Evolutionary conservation across 2,329 filamentous ascomycete species (phyloP), one percentile per base, ranked within the genome.

Genomic region (Didymella glomerata): DNA sequence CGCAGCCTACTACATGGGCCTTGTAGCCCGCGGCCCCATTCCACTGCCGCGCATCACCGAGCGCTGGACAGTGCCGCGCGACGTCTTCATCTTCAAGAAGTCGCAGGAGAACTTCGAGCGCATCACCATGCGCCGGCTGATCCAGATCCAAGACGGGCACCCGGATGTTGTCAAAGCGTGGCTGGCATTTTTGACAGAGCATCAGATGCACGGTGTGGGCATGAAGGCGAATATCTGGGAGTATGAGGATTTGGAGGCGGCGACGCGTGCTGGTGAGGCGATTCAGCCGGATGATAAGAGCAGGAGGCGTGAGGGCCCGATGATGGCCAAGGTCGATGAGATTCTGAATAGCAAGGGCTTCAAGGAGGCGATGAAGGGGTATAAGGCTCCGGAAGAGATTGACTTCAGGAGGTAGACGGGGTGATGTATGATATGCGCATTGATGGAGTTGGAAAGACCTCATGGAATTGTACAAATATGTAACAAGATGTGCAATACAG

Each of bases 181-280:
- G 95, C 81, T 99, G 58, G 93, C 92, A 0, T 98, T 96, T 75
- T 77, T 99, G 73, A 87, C 91, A 73, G 96, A 96, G 79, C 90
- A 97, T 75, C 91, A 93, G 41, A 96, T 95, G 76, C 91, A 96
- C 68, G 95, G 95, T n/a, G 89, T 98, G 40, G 95, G 95, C 70
- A 96, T 99, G 93, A 99, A 99, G 84, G 95, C 95, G 52, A 97
- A 99, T 76, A 86, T 98, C 48, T 99, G 91, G 88, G 92, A 97
- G 74, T 93, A 92, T 78, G 88, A 90, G 71, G 85, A 85, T 57
- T 75, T 93, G 59, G 89, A 76, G 51, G 57, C 54, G 6, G 74
- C 72, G 14, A 71, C 67, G 42, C 64, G 68, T 48, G 72, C 71
- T 9, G 73, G 72, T 8, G 61, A 68, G 55, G 62, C 71, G 32